A percentile compares a stretch with the other conserved stretches of the same genome.
phyloP scores from a whole-genome alignment of 2,329 filamentous ascomycete genomes.

The Epichloe bromicola region DNA sequence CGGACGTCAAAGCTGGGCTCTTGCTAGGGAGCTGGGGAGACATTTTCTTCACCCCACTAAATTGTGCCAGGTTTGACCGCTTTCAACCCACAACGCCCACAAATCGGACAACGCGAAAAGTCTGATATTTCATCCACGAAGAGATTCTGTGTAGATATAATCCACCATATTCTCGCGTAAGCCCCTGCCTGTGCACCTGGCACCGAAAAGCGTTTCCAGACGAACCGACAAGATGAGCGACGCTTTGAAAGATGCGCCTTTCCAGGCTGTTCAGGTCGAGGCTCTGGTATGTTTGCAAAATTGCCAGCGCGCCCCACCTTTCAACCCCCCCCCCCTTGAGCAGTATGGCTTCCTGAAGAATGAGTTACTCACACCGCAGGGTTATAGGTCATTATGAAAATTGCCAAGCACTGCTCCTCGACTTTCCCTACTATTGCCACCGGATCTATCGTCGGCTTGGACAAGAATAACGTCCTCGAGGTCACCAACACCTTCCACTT shows the following conservation, averaged over 20 bases:
- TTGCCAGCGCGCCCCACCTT: constrained; percentile 20
- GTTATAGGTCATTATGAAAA: constrained; percentile 81
- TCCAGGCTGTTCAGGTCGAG: constrained; percentile 87
- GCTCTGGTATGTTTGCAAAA: constrained; percentile 56
- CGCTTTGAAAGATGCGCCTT: constrained; percentile 50
- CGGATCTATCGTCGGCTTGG: constrained; percentile 87
- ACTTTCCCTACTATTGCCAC: constrained; percentile 82
- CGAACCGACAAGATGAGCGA: constrained; percentile 41
- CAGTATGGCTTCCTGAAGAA: constrained; percentile 6
- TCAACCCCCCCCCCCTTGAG: constrained; percentile 14
- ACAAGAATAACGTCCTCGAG: constrained; percentile 67
- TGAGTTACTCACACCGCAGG: constrained; percentile 9
- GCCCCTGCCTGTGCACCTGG: constrained; percentile 7
- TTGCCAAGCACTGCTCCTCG: constrained; percentile 87
- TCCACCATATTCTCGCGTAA: constrained; percentile 15
- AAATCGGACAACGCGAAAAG: constrained; percentile 28
- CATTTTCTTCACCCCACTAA: constrained; percentile 2
- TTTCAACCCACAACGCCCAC: constrained; percentile 30
- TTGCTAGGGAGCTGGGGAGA: not conserved
- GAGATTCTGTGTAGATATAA: constrained; percentile 7
- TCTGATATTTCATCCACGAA: constrained; percentile 27
- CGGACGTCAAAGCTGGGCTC: not conserved
- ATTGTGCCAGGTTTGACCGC: constrained; percentile 27
- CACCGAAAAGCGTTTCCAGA: not conserved
- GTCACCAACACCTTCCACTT: constrained; percentile 94